A percentile compares a stretch with the other conserved stretches of the same genome.
Conservation (phyloP, 306 rosid species). For the Oemleria cerasiformis region DNA sequence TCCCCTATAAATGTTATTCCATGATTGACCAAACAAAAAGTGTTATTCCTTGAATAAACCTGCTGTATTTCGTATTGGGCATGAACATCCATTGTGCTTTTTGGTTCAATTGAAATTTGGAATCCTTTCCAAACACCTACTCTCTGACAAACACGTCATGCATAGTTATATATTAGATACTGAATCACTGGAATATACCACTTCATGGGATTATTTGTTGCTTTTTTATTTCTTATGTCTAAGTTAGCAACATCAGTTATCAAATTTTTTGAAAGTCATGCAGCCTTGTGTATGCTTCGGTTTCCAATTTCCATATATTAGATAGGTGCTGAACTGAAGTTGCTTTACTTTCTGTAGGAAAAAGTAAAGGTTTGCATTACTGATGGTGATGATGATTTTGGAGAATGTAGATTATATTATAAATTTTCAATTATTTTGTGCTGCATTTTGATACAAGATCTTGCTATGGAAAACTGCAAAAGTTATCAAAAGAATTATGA, state of each 20-base stretch:
- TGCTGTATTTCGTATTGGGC: not conserved
- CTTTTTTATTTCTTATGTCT: not conserved
- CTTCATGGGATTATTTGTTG: not conserved
- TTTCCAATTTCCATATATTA: too few species aligned
- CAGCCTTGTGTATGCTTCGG: not conserved
- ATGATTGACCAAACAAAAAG: not conserved
- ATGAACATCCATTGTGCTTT: not conserved
- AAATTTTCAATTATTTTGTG: not conserved
- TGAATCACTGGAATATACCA: not conserved
- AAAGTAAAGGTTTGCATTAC: too few species aligned
- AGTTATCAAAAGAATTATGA: not conserved
- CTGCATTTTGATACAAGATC: not conserved
- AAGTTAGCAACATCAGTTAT: not conserved
- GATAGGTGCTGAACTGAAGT: not conserved
- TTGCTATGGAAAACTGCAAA: not conserved
- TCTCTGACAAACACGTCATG: not conserved
- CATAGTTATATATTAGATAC: not conserved
- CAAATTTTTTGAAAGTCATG: not conserved
- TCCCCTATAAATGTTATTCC: not conserved
- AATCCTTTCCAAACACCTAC: not conserved
- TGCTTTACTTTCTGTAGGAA: not conserved
- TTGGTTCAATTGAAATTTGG: not conserved
- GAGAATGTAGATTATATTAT: not conserved
- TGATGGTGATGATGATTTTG: not conserved
- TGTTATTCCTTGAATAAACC: not conserved